These are phyloP conservation scores for Haberlea rhodopensis DNA, from an alignment of 257 asterid genomes.

Conservation along the genomic window DNA sequence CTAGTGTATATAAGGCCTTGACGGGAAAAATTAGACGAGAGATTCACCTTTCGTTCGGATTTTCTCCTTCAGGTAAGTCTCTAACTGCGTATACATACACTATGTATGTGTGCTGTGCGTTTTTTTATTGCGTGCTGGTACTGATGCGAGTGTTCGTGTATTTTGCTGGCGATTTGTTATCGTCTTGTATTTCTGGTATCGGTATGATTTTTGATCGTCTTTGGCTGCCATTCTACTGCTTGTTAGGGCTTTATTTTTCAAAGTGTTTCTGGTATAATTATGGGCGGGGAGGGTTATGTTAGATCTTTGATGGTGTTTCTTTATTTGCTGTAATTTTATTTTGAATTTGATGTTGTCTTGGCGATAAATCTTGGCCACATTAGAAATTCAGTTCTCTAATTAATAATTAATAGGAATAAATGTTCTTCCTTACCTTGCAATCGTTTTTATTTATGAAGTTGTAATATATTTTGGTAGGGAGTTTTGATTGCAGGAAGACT, in stretches of 20 bases:
- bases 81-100: not conserved
- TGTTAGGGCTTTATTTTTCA: constrained; percentile 8
- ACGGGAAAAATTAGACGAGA: not conserved
- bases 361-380: not conserved
- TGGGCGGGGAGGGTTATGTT: not conserved
- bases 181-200: not conserved
- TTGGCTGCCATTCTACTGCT: not conserved
- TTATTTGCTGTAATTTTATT: not conserved
- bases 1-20: too few species aligned
- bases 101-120: not conserved
- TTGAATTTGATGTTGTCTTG: not conserved
- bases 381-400: not conserved
- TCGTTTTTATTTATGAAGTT: too few species aligned
- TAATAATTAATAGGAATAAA: too few species aligned
- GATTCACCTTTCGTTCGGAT: not conserved
- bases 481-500: not conserved
- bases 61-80: not conserved
- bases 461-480: not conserved
- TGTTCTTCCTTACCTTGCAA: not conserved
- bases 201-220: not conserved
- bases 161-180: not conserved
- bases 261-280: not conserved
- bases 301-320: not conserved
- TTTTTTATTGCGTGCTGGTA: not conserved
- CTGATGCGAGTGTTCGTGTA: not conserved